A percentile compares a stretch with the other conserved stretches of the same genome.
phyloP scores from a whole-genome alignment of 768 basidiomycete species.

The Gyrodon lividus region DNA sequence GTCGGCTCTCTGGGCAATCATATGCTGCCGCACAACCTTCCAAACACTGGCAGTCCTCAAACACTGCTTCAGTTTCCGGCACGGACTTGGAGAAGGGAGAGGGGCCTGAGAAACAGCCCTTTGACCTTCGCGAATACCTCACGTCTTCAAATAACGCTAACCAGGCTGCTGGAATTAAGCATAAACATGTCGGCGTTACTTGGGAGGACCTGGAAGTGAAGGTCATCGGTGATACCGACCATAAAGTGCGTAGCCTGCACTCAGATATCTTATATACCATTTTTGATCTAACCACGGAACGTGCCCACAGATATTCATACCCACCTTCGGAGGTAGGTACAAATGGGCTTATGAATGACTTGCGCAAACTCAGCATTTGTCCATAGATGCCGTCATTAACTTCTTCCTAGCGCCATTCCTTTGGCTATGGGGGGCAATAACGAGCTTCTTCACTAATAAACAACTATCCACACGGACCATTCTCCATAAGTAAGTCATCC shows the following conservation, averaged over 20 bases:
- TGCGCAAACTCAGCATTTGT: background rate
- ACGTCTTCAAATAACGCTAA: constrained; percentile 64
- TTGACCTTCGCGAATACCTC: constrained; percentile 69
- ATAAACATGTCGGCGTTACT: constrained; percentile 73
- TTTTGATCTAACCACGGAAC: background rate
- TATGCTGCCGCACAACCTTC: constrained; percentile 3
- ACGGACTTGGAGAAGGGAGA: constrained; percentile 44
- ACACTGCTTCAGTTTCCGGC: constrained; percentile 24
- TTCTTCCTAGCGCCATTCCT: constrained; percentile 55
- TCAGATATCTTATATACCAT: background rate
- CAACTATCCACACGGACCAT: constrained; percentile 48
- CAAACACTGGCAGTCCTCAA: constrained; percentile 20
- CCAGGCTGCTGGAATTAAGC: constrained; percentile 62
- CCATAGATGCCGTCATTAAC: constrained; percentile 46
- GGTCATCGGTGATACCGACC: constrained; percentile 52
- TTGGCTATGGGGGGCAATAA: constrained; percentile 44
- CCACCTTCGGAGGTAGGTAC: constrained; percentile 57
- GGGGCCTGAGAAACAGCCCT: constrained; percentile 35
- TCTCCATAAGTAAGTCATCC: constrained; percentile 54
- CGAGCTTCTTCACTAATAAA: constrained; percentile 39
- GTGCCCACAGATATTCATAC: constrained; percentile 44
- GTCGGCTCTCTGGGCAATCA: constrained; percentile 29
- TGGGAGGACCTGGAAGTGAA: constrained; percentile 71
- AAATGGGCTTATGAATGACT: background rate
- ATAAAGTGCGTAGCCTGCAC: constrained; percentile 44